A percentile compares a stretch with the other conserved stretches of the same genome.
These are phyloP conservation scores for Cantharellus anzutake DNA, from an alignment of 768 basidiomycete species.

Conservation along the genomic window DNA sequence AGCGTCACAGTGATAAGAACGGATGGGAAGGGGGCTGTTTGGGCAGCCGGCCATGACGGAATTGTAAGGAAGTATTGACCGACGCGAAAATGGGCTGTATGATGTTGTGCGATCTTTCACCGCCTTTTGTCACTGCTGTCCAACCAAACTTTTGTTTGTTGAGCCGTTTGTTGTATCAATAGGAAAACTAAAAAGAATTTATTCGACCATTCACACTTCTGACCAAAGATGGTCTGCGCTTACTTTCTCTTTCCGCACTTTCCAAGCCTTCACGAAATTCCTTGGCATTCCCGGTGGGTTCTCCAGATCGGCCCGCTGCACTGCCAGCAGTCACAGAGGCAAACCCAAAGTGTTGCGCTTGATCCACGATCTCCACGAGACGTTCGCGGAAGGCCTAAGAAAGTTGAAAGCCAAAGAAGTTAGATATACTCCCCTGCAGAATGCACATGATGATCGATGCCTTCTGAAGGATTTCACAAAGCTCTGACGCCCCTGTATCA, in stretches of 20 bases:
- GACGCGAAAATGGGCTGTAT: no score
- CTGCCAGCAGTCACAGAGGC: constrained; percentile 25
- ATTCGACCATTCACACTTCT: not conserved
- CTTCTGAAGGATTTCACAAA: constrained; percentile 52
- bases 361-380: constrained; percentile 61
- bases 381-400: constrained; percentile 57
- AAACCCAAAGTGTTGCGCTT: constrained; percentile 74
- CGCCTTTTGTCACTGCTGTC: constrained; percentile 38
- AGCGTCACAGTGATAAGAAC: constrained; percentile 28
- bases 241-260: constrained; percentile 79
- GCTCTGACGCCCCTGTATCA: constrained; percentile 49
- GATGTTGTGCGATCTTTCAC: no score
- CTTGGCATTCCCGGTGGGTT: constrained; percentile 33
- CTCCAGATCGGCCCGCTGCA: constrained; percentile 27
- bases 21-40: constrained; percentile 21
- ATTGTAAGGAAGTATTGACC: constrained; percentile 31
- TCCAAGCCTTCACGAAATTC: constrained; percentile 83
- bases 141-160: constrained; percentile 66
- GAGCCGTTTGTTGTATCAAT: constrained; percentile 66
- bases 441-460: constrained; percentile 17
- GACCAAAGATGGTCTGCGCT: constrained; percentile 13
- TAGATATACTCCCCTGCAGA: no score
- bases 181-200: constrained; percentile 44
- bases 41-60: constrained; percentile 47
- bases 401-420: not conserved